Evolutionary conservation across 2,329 filamentous ascomycete genomes (phyloP).

Genomic region (Diaporthe humulicola): DNA sequence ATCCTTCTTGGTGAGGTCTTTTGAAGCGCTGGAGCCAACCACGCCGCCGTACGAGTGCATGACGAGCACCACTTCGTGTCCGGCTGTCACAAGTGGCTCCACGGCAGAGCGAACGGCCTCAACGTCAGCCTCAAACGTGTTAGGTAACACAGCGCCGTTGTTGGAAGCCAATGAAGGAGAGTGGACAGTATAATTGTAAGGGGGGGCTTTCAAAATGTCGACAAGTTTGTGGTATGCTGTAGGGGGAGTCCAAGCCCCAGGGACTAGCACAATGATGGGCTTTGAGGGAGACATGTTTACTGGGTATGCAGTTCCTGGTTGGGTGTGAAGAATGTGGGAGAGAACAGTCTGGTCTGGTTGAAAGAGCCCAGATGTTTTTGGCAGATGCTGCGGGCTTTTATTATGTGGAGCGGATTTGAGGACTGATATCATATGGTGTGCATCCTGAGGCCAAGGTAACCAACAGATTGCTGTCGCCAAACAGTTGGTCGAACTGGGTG

Average conservation of each 20-base stretch:
- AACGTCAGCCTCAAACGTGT: slow-evolving; percentile 24
- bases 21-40: slow-evolving; percentile 7
- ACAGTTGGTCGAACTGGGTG: too few species aligned
- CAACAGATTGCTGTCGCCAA: too few species aligned
- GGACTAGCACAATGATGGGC: slow-evolving; percentile 15
- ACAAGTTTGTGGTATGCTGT: slow-evolving; percentile 26
- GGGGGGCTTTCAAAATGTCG: not conserved
- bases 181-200: slow-evolving; percentile 14
- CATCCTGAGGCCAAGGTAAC: too few species aligned
- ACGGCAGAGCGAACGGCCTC: not conserved
- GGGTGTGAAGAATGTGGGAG: not conserved
- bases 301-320: not conserved
- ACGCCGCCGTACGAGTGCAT: slow-evolving; percentile 27
- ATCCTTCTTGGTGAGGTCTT: slow-evolving; percentile 10
- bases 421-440: too few species aligned
- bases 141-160: slow-evolving; percentile 8
- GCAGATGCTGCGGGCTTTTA: not conserved
- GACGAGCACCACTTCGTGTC: not conserved
- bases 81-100: slow-evolving; percentile 16
- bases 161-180: not conserved
- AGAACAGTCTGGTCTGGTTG: not conserved
- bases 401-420: not conserved
- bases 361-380: not conserved
- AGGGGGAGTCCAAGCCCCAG: slow-evolving; percentile 25
- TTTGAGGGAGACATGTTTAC: not conserved